phyloP scores from a whole-genome alignment of 306 rosid genomes.

The Sicyos edulis region DNA sequence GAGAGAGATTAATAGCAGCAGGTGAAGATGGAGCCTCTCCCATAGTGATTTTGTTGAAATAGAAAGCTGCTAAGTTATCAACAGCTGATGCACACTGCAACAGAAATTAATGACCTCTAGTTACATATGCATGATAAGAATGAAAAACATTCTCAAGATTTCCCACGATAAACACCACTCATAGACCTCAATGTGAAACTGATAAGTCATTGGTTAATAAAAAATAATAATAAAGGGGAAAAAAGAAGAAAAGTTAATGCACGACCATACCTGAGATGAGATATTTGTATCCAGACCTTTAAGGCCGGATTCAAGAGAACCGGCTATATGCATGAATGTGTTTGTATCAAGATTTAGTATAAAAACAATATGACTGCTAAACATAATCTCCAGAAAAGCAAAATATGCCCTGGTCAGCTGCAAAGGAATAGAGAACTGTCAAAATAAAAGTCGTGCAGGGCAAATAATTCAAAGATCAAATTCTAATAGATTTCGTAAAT shows the following conservation, averaged over 20 bases:
- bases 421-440: slow-evolving; percentile 27
- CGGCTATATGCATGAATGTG: slow-evolving; percentile 84
- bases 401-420: slow-evolving; percentile 95
- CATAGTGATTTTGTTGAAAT: slow-evolving; percentile 86
- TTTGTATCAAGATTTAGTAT: slow-evolving; percentile 69
- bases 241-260: slow-evolving; percentile 16
- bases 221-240: neutral
- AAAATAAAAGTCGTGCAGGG: neutral
- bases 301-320: slow-evolving; percentile 97
- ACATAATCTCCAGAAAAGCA: slow-evolving; percentile 89
- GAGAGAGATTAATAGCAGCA: slow-evolving; percentile 76
- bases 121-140: neutral
- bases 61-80: slow-evolving; percentile 88
- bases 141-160: neutral
- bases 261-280: slow-evolving; percentile 73
- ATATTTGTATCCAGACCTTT: slow-evolving; percentile 90
- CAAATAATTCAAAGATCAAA: neutral
- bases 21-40: slow-evolving; percentile 87
- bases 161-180: neutral
- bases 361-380: slow-evolving; percentile 74
- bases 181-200: slow-evolving; percentile 18
- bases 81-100: slow-evolving; percentile 97
- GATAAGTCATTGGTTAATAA: neutral
- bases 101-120: slow-evolving; percentile 22
- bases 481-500: neutral